These are phyloP conservation scores for Inga laurina DNA, from an alignment of 306 rosid species.

Conservation along the genomic window DNA sequence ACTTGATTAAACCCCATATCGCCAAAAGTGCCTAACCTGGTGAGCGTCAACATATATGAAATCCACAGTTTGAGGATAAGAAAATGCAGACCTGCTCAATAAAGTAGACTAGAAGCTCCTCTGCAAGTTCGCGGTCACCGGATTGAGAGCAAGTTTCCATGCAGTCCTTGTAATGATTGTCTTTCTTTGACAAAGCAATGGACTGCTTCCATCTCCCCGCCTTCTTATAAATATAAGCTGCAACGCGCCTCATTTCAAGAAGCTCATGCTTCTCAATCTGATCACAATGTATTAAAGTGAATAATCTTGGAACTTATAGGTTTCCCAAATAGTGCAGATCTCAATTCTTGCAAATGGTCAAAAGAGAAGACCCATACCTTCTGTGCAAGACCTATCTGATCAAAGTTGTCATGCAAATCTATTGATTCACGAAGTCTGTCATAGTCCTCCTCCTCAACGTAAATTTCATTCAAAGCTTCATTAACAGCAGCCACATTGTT, in stretches of 20 bases:
- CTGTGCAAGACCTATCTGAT: slow-evolving; percentile 94
- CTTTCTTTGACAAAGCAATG: slow-evolving; percentile 94
- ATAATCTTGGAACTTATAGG: slow-evolving; percentile 21
- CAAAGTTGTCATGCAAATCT: slow-evolving; percentile 89
- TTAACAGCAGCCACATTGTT: slow-evolving; percentile 92
- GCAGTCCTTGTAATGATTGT: slow-evolving; percentile 92
- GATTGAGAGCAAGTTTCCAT: slow-evolving; percentile 98
- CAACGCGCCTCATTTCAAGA: slow-evolving; percentile 98
- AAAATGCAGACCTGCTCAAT: slow-evolving; percentile 69
- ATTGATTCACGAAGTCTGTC: slow-evolving; percentile 94
- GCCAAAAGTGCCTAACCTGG: slow-evolving; percentile 14
- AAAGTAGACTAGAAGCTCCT: slow-evolving; percentile 88
- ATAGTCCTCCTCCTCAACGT: slow-evolving; percentile 92
- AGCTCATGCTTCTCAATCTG: slow-evolving; percentile 98
- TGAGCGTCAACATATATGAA: background rate
- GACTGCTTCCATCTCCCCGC: slow-evolving; percentile 99
- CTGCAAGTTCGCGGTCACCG: slow-evolving; percentile 94
- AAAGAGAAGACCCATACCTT: slow-evolving; percentile 55
- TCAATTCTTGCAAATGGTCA: slow-evolving; percentile 50
- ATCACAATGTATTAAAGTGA: slow-evolving; percentile 10
- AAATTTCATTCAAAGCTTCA: slow-evolving; percentile 92
- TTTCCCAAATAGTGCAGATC: slow-evolving; percentile 18
- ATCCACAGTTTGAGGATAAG: slow-evolving; percentile 6
- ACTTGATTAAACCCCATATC: background rate
- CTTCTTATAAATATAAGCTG: slow-evolving; percentile 91